phyloP scores from a whole-genome alignment of 805 yeast genomes.

The Ogataea trehalophila region DNA sequence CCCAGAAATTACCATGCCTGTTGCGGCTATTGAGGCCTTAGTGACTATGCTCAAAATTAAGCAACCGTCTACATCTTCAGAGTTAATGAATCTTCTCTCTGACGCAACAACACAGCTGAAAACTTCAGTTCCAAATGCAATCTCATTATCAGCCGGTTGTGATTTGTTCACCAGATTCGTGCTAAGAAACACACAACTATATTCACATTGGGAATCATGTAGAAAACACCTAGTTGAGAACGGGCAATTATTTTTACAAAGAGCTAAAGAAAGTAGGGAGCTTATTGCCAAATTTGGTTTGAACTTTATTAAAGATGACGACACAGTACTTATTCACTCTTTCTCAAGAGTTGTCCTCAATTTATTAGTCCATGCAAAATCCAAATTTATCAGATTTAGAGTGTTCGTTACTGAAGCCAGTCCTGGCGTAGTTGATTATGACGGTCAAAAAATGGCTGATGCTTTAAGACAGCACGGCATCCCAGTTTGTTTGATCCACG shows the following conservation, averaged over 20 bases:
- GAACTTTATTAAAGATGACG: constrained; percentile 90
- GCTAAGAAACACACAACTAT: constrained; percentile 77
- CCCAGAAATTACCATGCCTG: constrained; percentile 98
- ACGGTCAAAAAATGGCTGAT: constrained; percentile 72
- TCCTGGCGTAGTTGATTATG: constrained; percentile 71
- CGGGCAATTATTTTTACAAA: constrained; percentile 83
- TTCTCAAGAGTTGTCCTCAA: constrained; percentile 85
- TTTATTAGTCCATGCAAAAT: constrained; percentile 69
- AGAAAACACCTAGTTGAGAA: constrained; percentile 83
- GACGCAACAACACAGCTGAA: constrained; percentile 74
- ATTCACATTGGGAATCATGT: constrained; percentile 94
- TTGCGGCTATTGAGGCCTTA: constrained; percentile 94
- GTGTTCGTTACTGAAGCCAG: constrained; percentile 92
- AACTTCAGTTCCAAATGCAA: constrained; percentile 78
- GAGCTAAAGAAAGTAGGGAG: constrained; percentile 87
- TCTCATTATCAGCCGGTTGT: constrained; percentile 94
- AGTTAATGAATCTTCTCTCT: constrained; percentile 75
- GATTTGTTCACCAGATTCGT: constrained; percentile 94
- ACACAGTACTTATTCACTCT: constrained; percentile 84
- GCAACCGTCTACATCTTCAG: constrained; percentile 92
- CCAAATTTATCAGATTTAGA: constrained; percentile 75
- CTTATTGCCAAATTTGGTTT: constrained; percentile 85
- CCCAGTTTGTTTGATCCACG: constrained; percentile 85
- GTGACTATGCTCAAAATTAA: constrained; percentile 77
- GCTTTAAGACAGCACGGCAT: constrained; percentile 64